Conservation (phyloP, 2,329 filamentous ascomycete species). For the Fusarium dlaminii region DNA sequence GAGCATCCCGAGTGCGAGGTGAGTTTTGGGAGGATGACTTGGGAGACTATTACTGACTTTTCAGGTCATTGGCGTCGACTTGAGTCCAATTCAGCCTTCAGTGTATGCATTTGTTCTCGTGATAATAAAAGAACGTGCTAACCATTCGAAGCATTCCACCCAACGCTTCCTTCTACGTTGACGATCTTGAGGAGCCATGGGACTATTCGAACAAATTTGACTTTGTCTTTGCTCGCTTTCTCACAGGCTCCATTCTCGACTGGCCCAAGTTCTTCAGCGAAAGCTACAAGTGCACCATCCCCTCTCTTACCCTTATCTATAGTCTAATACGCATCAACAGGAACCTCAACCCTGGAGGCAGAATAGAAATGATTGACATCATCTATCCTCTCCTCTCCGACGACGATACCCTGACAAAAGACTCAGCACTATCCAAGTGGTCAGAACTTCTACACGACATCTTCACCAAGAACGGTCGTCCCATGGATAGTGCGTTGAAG, state of each 20-base stretch:
- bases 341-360: slow-evolving; percentile 2
- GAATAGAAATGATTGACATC: slow-evolving; percentile 23
- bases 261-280: slow-evolving; percentile 28
- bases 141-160: slow-evolving; percentile 5
- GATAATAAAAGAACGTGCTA: rapidly evolving
- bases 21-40: rapidly evolving
- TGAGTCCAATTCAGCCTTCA: slow-evolving; percentile 21
- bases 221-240: slow-evolving; percentile 24
- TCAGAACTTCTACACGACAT: neutral
- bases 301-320: rapidly evolving
- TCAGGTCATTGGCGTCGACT: slow-evolving; percentile 20
- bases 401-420: neutral
- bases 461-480: neutral
- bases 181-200: slow-evolving; percentile 19
- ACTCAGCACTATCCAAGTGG: slow-evolving; percentile 10
- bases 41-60: neutral
- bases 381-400: slow-evolving; percentile 20
- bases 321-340: neutral
- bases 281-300: neutral
- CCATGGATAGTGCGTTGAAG: neutral
- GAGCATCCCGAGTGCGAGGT: slow-evolving; percentile 27
- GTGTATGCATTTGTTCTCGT: neutral
- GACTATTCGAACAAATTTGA: slow-evolving; percentile 17
- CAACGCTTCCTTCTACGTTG: slow-evolving; percentile 17
- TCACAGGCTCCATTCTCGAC: slow-evolving; percentile 16